These are phyloP conservation scores for Microdochium paspali DNA, from an alignment of 2,329 filamentous ascomycete genomes.

Conservation along the genomic window DNA sequence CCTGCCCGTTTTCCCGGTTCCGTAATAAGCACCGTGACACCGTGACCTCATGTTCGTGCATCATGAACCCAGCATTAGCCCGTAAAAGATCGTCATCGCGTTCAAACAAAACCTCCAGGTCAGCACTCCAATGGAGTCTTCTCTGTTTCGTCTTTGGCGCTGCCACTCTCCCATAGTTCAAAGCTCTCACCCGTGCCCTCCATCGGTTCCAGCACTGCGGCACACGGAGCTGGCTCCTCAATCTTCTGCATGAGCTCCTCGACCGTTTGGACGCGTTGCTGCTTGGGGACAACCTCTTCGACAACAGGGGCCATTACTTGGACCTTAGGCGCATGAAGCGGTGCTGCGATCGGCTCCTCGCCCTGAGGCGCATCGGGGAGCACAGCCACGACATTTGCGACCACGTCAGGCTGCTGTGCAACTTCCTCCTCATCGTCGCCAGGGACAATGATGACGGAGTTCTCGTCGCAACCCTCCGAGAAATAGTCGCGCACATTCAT, in stretches of 20 bases:
- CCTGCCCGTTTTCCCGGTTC: not conserved
- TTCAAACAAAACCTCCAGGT: constrained; percentile 3
- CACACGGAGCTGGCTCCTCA: constrained; percentile 27
- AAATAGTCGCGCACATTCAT: constrained; percentile 61
- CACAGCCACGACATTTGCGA: constrained; percentile 12
- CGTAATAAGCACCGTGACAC: not conserved
- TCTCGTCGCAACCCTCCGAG: constrained; percentile 53
- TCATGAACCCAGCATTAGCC: not conserved
- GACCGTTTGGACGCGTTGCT: constrained; percentile 13
- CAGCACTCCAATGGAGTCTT: constrained; percentile 13
- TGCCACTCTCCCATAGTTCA: constrained; percentile 63
- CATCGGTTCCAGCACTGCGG: constrained; percentile 41
- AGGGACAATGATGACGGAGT: constrained; percentile 52
- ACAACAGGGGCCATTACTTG: constrained; percentile 26
- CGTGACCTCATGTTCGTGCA: too few relatives aligned
- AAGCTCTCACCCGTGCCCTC: constrained; percentile 52
- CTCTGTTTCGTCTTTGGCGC: constrained; percentile 48
- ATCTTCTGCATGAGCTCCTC: constrained; percentile 28
- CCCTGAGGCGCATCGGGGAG: constrained; percentile 1
- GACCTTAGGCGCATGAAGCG: constrained; percentile 8
- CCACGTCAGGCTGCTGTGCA: constrained; percentile 4
- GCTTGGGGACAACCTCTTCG: constrained; percentile 14
- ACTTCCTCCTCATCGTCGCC: constrained; percentile 44
- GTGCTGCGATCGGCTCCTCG: not conserved
- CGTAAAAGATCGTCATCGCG: not conserved